Base-by-base conservation (phyloP, 2,329 filamentous ascomycete species). In the Cordyceps farinosa region DNA sequence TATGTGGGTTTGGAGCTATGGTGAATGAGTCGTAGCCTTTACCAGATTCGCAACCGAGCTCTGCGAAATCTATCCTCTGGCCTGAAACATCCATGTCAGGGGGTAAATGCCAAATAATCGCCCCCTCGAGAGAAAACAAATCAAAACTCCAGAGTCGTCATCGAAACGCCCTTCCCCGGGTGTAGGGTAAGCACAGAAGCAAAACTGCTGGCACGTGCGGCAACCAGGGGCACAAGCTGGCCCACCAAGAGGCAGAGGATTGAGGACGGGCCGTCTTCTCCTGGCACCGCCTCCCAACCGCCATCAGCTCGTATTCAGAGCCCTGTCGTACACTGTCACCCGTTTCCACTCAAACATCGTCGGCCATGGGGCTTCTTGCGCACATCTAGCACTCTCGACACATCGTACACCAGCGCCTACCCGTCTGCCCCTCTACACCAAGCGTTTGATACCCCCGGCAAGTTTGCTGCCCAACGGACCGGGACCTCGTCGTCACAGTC, bases 161-260 rank as follows among this genome's bases (percentile, higher is more conserved):
- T 27, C 9, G 2, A 54, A 54, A 54, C 27, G 29, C 8, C 5
- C n/a, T 45, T 32, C 15, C 17, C 27, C 32, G 36, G 45, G 45
- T 63, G 22, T 27, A 63, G 61, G 61, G 61, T 63, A 58, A 52
- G 34, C 10, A 17, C n/a, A 52, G 30, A 63, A 57, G 54, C 54
- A 63, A 63, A 58, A 29, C 61, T 29, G 36, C 22, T 47, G 47
- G 61, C 61, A 58, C 55, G 61, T 63, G 61, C 40, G 48, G 54
- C 29, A 53, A 32, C 30, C 48, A 58, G 29, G 54, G 55, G 47
- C 54, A 53, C 47, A 51, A 38, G 45, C 29, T 36, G 47, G 32
- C 61, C 61, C 61, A 63, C 61, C 32, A 30, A 44, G 45, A 42
- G 30, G 32, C 7, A 55, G 30, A 47, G 59, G 13, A 51, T n/a